A percentile compares a stretch with the other conserved stretches of the same genome.
phyloP scores from a whole-genome alignment of 805 yeast genomes.

The Saturnispora besseyi region DNA sequence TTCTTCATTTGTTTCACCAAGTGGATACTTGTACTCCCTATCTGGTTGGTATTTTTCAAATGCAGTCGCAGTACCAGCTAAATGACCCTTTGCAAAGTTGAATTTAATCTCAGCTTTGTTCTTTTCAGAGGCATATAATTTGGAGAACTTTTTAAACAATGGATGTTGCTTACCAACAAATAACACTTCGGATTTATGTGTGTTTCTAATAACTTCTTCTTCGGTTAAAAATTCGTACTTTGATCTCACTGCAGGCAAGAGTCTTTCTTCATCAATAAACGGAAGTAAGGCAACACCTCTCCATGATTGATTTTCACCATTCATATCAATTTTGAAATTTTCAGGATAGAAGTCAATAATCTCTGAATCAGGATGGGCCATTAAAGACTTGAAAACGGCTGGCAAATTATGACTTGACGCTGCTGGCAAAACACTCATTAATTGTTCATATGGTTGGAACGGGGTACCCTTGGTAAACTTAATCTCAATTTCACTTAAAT shows the following conservation, averaged over 20 bases:
- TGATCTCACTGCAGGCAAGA: slow-evolving; percentile 54
- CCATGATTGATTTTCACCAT: slow-evolving; percentile 93
- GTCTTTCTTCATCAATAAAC: slow-evolving; percentile 75
- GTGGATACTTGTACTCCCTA: slow-evolving; percentile 35
- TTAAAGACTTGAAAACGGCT: slow-evolving; percentile 65
- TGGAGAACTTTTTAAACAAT: slow-evolving; percentile 32
- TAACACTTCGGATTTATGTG: slow-evolving; percentile 60
- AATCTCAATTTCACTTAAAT: slow-evolving; percentile 43
- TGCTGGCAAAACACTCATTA: slow-evolving; percentile 93
- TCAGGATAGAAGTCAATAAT: slow-evolving; percentile 89
- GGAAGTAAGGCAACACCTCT: slow-evolving; percentile 88
- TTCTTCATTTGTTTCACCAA: slow-evolving; percentile 24
- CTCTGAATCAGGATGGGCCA: slow-evolving; percentile 72
- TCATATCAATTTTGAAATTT: slow-evolving; percentile 85
- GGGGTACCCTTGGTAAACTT: slow-evolving; percentile 64
- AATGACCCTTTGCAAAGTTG: slow-evolving; percentile 41
- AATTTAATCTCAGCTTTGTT: slow-evolving; percentile 34
- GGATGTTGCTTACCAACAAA: slow-evolving; percentile 58
- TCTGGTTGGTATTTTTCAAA: slow-evolving; percentile 30
- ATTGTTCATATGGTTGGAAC: slow-evolving; percentile 83
- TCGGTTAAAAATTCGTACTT: slow-evolving; percentile 57
- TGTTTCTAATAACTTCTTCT: slow-evolving; percentile 62
- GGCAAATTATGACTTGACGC: slow-evolving; percentile 86
- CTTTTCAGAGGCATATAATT: slow-evolving; percentile 37
- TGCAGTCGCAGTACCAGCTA: slow-evolving; percentile 47